Evolutionary conservation across 805 yeast genomes (phyloP).

Genomic region (Hanseniaspora hatyaiensis): DNA sequence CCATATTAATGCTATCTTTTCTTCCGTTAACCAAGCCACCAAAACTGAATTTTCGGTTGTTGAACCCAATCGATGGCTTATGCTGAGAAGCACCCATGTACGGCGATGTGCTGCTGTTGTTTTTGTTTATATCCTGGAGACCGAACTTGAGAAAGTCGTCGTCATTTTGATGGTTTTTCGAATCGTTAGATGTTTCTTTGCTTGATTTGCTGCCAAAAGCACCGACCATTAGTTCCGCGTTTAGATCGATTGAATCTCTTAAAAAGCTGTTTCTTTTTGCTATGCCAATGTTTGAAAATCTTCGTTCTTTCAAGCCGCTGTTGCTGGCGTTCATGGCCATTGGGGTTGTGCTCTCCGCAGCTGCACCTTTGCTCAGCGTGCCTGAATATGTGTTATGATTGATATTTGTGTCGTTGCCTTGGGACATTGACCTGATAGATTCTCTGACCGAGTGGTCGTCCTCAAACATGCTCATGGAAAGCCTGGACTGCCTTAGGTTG

Average conservation of each 20-base stretch:
- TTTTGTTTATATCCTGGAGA: slow-evolving; percentile 5
- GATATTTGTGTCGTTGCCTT: not conserved
- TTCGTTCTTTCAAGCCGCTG: not conserved
- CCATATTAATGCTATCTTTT: slow-evolving; percentile 13
- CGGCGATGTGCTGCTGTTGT: slow-evolving; percentile 4
- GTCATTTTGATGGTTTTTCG: slow-evolving; percentile 7
- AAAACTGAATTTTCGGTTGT: slow-evolving; percentile 12
- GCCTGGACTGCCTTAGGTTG: slow-evolving; percentile 11
- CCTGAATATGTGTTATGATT: not conserved
- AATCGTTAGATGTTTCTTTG: slow-evolving; percentile 7
- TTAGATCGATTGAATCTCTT: slow-evolving; percentile 13
- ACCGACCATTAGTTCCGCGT: slow-evolving; percentile 15
- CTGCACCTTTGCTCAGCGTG: not conserved
- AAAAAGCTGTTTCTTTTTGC: slow-evolving; percentile 10
- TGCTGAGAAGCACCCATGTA: slow-evolving; percentile 10
- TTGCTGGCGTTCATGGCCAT: not conserved
- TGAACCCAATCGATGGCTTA: not conserved
- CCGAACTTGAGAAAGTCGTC: slow-evolving; percentile 13
- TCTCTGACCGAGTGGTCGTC: slow-evolving; percentile 13
- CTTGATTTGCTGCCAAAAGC: slow-evolving; percentile 8
- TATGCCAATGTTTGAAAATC: slow-evolving; percentile 3
- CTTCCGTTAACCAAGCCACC: slow-evolving; percentile 9
- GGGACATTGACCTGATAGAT: slow-evolving; percentile 8
- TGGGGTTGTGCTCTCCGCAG: not conserved
- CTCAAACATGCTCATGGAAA: slow-evolving; percentile 16